Evolutionary conservation across 2,329 filamentous ascomycete species (phyloP).

Genomic region (Didymellaceae sp.): DNA sequence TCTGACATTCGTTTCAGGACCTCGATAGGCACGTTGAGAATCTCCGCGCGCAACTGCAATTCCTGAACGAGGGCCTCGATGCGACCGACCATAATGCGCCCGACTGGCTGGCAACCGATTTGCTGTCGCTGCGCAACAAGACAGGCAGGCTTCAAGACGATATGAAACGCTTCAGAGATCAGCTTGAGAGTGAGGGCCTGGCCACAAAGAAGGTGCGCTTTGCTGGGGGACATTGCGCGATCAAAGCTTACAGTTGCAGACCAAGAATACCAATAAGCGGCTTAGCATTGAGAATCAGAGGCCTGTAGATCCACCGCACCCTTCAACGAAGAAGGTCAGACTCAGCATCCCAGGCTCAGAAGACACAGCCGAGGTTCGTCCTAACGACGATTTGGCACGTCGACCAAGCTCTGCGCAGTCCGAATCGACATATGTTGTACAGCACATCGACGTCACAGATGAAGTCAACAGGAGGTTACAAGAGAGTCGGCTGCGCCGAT

Average conservation of each 20-base stretch:
- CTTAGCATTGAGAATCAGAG: slow-evolving; percentile 39
- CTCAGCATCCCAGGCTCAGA: slow-evolving; percentile 18
- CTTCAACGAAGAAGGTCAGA: slow-evolving; percentile 10
- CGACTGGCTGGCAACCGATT: slow-evolving; percentile 46
- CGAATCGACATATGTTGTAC: slow-evolving; percentile 29
- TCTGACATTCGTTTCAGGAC: slow-evolving; percentile 33
- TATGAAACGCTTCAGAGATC: slow-evolving; percentile 42
- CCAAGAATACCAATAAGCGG: slow-evolving; percentile 34
- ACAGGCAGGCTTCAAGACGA: slow-evolving; percentile 43
- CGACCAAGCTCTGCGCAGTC: slow-evolving; percentile 20
- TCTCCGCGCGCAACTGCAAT: slow-evolving; percentile 37
- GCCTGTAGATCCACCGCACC: background rate
- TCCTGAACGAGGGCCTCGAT: slow-evolving; percentile 42
- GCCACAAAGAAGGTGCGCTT: slow-evolving; percentile 30
- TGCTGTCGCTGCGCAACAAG: slow-evolving; percentile 42
- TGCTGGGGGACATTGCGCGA: background rate
- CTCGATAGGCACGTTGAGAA: slow-evolving; percentile 42
- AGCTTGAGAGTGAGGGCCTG: slow-evolving; percentile 37
- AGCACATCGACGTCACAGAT: slow-evolving; percentile 42
- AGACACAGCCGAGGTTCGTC: slow-evolving; percentile 23
- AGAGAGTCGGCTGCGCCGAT: slow-evolving; percentile 37
- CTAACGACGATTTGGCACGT: slow-evolving; percentile 23
- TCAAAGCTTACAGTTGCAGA: slow-evolving; percentile 16
- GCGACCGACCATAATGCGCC: slow-evolving; percentile 44
- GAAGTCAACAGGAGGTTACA: slow-evolving; percentile 42